Evolutionary conservation across 345 rosid genomes (phyloP), one percentile per base, ranked within the genome.

Genomic region (Dipteronia sinensis): DNA sequence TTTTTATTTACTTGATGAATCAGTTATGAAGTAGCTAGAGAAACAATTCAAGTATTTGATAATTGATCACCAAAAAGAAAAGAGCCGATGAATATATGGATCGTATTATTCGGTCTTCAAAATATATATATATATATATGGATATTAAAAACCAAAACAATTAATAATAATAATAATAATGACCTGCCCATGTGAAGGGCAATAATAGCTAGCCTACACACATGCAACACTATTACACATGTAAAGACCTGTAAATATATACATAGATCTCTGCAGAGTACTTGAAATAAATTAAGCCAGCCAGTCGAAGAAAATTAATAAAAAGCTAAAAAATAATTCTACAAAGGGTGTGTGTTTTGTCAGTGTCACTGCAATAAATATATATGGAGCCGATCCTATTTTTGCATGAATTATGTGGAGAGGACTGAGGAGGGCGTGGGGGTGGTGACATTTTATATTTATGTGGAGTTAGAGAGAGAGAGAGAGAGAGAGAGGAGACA

Each of bases 111-210:
- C 29, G n/a, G n/a, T n/a, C n/a, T n/a, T 27, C 2, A 2, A 27
- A 1, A 27, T 27, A 27, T 27, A 27, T 27, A 29, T 29, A 29
- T 29, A 29, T 29, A 2, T 2, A 31, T 8, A 8, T 42, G 46
- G 46, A 20, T 22, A 69, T 44, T 47, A 44, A 47, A 69, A 69
- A 17, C 22, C 25, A 34, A 62, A 25, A 34, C 38, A 34, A 34
- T 4, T 34, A 64, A 9, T 38, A 42, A n/a, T 56, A 19, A 67
- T 27, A 68, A 67, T 27, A 68, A 69, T 76, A 65, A 68, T 71
- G 62, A 46, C 27, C 62, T 47, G 67, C 64, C 82, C 86, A 84
- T 78, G 87, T 86, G 90, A 85, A 83, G 19, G 51, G 59, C 85
- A 85, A 85, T 85, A 76, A 84, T 84, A 62, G 80, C 67, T 61